A percentile compares a stretch with the other conserved stretches of the same genome.
phyloP scores from a whole-genome alignment of 768 basidiomycete species.

The Vararia minispora region DNA sequence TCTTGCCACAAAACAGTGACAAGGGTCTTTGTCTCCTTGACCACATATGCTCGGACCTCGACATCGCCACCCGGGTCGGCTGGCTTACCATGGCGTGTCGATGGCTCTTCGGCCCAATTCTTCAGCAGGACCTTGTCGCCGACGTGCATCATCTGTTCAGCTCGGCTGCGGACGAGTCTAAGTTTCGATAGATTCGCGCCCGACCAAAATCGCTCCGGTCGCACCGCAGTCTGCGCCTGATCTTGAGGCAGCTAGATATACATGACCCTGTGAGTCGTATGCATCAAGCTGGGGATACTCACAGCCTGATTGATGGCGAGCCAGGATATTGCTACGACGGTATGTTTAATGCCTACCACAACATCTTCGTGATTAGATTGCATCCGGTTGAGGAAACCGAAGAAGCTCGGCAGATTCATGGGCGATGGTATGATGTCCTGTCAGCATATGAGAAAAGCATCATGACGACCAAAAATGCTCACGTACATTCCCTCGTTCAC shows the following conservation, averaged over 20 bases:
- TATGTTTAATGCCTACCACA: constrained; percentile 64
- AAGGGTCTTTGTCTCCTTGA: constrained; percentile 60
- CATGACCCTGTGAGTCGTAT: constrained; percentile 4
- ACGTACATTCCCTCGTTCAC: constrained; percentile 64
- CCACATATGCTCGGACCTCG: constrained; percentile 44
- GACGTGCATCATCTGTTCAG: constrained; percentile 56
- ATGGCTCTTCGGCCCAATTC: constrained; percentile 32
- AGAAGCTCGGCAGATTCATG: constrained; percentile 32
- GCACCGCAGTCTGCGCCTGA: constrained; percentile 42
- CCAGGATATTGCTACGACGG: constrained; percentile 76
- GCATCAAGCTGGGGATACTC: constrained; percentile 15
- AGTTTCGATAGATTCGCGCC: constrained; percentile 54
- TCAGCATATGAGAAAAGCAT: constrained; percentile 5
- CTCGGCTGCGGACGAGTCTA: constrained; percentile 46
- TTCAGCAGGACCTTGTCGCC: constrained; percentile 64
- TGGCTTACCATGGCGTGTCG: constrained; percentile 51
- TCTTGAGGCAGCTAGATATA: constrained; percentile 43
- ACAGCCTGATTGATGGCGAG: constrained; percentile 82
- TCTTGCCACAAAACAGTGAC: constrained; percentile 83
- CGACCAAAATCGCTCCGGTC: constrained; percentile 71
- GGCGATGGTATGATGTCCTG: constrained; percentile 62
- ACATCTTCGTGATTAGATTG: constrained; percentile 40
- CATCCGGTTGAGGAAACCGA: constrained; percentile 34
- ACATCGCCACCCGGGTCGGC: constrained; percentile 34
- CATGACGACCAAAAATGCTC: background rate